Base-by-base conservation (phyloP, 2,329 filamentous ascomycete genomes). In the Ceratocystis colombiana region DNA sequence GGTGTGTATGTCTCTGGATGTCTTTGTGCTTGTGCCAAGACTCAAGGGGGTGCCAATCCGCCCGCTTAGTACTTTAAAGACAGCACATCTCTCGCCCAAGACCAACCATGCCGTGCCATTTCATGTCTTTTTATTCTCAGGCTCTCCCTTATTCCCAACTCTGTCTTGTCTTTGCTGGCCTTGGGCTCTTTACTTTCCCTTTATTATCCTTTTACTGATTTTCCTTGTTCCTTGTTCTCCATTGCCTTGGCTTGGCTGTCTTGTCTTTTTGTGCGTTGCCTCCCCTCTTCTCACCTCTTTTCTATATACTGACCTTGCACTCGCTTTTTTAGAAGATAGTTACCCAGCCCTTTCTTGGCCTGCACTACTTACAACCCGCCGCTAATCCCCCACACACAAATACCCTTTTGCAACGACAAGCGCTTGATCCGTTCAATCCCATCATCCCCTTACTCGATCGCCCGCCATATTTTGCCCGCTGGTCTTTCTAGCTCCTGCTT, bases 21-120 rank as follows among this genome's bases (percentile, higher is more conserved):
- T 62, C 55, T 61, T 30, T 17, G 15, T 63, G 46, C 45, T 12
- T 53, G 25, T 63, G 61, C 61, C 61, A 63, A 63, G 61, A 48
- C 61, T 28, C n/a, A 63, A 25, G 45, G 61, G 61, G 41, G 45
- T 63, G 45, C 46, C 53, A 59, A 17, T 59, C 53, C 25, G 53
- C 25, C 25, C 45, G 61, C 45, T 53, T 50, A 48, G 50, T 33
- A 22, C 20, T 53, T 63, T 50, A 63, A 50, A 63, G 61, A 48
- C 45, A 63, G 45, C 61, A 50, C 61, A 63, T 22, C 28, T 53
- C 45, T 33, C 61, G 25, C 25, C 61, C 45, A 41, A 46, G 17
- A 30, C 22, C 30, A 41, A 12, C 10, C 37, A 41, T 41, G 37
- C 37, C 37, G 37, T 41, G 10, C 37, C 37, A 41, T 12, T 41